phyloP scores from a whole-genome alignment of 2,329 filamentous ascomycete species.

The Cadophora sp. region DNA sequence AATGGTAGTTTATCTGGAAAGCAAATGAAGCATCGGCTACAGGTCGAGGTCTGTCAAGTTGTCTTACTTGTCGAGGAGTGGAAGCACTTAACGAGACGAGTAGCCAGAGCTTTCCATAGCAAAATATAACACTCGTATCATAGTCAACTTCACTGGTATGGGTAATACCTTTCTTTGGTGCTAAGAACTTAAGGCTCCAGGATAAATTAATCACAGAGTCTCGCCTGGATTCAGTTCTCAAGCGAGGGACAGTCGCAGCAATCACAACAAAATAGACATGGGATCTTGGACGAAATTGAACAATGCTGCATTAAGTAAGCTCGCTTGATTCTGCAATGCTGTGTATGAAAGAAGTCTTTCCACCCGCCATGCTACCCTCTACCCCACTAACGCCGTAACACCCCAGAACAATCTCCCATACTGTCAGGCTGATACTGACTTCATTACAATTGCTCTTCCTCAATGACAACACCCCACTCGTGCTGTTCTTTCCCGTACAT shows the following conservation, averaged over 20 bases:
- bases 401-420: neutral
- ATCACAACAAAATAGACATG: neutral
- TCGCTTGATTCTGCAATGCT: slow-evolving; percentile 1
- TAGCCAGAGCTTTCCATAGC: too few species aligned
- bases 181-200: too few species aligned
- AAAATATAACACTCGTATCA: too few species aligned
- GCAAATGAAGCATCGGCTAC: too few species aligned
- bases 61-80: too few species aligned
- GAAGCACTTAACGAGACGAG: too few species aligned
- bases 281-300: neutral
- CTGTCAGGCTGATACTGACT: neutral
- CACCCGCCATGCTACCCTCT: neutral
- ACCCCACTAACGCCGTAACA: slow-evolving; percentile 5
- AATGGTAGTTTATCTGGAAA: too few species aligned
- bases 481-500: slow-evolving; percentile 74
- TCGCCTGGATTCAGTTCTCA: neutral
- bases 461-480: slow-evolving; percentile 72
- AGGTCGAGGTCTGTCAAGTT: too few species aligned
- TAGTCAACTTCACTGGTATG: too few species aligned
- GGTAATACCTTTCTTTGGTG: too few species aligned
- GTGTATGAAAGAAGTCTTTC: neutral
- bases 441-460: slow-evolving; percentile 50
- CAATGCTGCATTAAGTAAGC: slow-evolving; percentile 11
- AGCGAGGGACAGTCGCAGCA: neutral
- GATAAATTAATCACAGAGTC: too few species aligned